Percentiles rank a stretch among this genome's conserved stretches.
Evolutionary conservation across 2,329 filamentous ascomycete genomes (phyloP).

Genomic region (Aspergillus carbonarius): DNA sequence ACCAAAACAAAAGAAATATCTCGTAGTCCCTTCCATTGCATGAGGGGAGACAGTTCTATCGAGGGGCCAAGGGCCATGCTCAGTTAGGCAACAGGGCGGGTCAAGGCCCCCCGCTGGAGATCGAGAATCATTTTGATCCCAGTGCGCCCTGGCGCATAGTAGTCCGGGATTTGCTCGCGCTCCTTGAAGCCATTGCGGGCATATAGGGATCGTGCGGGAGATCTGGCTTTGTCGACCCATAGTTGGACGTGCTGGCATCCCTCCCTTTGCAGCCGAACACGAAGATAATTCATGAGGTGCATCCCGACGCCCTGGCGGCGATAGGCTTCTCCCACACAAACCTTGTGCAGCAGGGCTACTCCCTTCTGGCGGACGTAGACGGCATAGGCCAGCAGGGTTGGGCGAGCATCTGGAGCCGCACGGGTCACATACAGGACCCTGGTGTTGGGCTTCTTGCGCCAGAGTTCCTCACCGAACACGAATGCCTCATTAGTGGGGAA

Average conservation of each 20-base stretch:
- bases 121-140: constrained; percentile 47
- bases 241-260: constrained; percentile 51
- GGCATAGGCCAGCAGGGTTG: constrained; percentile 46
- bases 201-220: constrained; percentile 49
- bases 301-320: constrained; percentile 49
- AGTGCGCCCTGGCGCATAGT: constrained; percentile 52
- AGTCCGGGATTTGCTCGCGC: constrained; percentile 47
- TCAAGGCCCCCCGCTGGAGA: constrained; percentile 30
- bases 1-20: constrained; percentile 9
- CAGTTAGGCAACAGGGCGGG: constrained; percentile 23
- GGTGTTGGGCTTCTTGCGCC: constrained; percentile 50
- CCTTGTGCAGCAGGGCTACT: constrained; percentile 51
- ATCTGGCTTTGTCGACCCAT: constrained; percentile 53
- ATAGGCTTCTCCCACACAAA: constrained; percentile 50
- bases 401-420: constrained; percentile 14
- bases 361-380: constrained; percentile 48
- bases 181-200: constrained; percentile 47
- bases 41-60: not conserved
- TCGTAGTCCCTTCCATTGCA: not conserved
- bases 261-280: constrained; percentile 43
- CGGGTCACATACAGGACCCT: constrained; percentile 40
- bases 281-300: constrained; percentile 46
- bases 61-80: constrained; percentile 8
- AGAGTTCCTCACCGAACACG: constrained; percentile 47
- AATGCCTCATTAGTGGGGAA: constrained; percentile 55